These are phyloP conservation scores for Dioscorea dumetorum DNA, from an alignment of 106 monocot species.

Conservation along the genomic window DNA sequence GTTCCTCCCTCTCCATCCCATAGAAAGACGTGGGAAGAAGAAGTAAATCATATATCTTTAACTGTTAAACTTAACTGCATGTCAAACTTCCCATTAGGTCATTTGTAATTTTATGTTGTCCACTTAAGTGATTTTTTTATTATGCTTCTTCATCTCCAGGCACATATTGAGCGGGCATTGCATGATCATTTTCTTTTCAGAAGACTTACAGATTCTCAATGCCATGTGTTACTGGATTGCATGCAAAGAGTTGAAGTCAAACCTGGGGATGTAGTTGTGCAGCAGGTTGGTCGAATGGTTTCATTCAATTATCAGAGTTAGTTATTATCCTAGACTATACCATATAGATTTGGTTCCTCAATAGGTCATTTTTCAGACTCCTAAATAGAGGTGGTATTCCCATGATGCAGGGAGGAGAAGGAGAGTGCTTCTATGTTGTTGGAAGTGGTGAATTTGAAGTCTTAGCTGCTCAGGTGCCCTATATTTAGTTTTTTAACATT, in stretches of 20 bases:
- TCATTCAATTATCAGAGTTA: too few species aligned
- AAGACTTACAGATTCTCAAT: conserved; percentile 86
- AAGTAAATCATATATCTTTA: conserved; percentile 41
- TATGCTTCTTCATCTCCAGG: conserved; percentile 36
- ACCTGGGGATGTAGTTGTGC: conserved; percentile 86
- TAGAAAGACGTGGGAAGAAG: conserved; percentile 98
- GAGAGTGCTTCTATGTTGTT: conserved; percentile 97
- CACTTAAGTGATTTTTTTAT: too few species aligned
- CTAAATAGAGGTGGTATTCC: conserved; percentile 5
- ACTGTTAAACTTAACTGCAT: too few species aligned
- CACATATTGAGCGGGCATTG: conserved; percentile 82
- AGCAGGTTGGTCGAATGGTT: conserved; percentile 44
- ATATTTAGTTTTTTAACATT: too few species aligned
- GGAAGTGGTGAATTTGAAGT: conserved; percentile 98
- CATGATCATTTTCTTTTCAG: conserved; percentile 95
- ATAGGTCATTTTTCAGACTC: background rate
- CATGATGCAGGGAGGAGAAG: conserved; percentile 80
- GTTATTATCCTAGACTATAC: too few species aligned
- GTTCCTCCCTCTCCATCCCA: conserved; percentile 72
- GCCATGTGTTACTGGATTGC: conserved; percentile 91
- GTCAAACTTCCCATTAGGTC: too few species aligned
- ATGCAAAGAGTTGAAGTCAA: conserved; percentile 88
- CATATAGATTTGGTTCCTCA: background rate
- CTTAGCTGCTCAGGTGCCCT: conserved; percentile 74
- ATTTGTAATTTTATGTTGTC: too few species aligned